These are phyloP conservation scores for Aspergillus nidulans DNA, from an alignment of 495 filamentous ascomycete species.

Conservation along the genomic window DNA sequence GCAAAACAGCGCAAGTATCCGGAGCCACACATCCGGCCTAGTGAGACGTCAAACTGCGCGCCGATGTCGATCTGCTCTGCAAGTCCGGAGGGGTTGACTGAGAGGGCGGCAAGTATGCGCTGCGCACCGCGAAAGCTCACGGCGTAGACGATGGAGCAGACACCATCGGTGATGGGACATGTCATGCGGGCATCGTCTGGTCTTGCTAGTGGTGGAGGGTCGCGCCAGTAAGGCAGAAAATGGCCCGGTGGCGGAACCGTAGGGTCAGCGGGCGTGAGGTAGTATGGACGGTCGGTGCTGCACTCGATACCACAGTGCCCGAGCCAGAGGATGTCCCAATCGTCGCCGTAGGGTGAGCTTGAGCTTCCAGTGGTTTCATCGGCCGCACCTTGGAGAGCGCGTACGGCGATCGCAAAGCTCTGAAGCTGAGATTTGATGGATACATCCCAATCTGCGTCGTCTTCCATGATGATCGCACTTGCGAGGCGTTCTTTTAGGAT, in stretches of 20 bases:
- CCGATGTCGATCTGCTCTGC: slow-evolving; percentile 22
- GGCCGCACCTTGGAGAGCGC: slow-evolving; percentile 23
- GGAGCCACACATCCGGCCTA: slow-evolving; percentile 45
- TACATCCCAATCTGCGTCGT: slow-evolving; percentile 55
- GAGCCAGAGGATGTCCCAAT: slow-evolving; percentile 55
- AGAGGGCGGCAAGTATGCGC: slow-evolving; percentile 44
- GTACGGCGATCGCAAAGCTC: slow-evolving; percentile 39
- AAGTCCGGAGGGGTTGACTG: slow-evolving; percentile 31
- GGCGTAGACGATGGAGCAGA: slow-evolving; percentile 53
- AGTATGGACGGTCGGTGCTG: slow-evolving; percentile 13
- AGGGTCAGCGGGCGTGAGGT: slow-evolving; percentile 18
- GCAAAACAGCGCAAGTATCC: slow-evolving; percentile 40
- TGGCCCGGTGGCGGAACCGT: slow-evolving; percentile 17
- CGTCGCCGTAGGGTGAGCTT: slow-evolving; percentile 50
- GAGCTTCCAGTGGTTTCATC: neutral
- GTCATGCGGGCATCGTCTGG: slow-evolving; percentile 43
- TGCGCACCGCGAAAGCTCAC: slow-evolving; percentile 49
- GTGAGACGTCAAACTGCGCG: slow-evolving; percentile 44
- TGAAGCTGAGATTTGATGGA: slow-evolving; percentile 44
- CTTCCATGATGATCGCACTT: slow-evolving; percentile 50
- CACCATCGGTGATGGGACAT: slow-evolving; percentile 39
- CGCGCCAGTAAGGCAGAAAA: slow-evolving; percentile 20
- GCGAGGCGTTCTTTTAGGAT: slow-evolving; percentile 35
- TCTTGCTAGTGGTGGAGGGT: slow-evolving; percentile 12
- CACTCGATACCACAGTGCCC: slow-evolving; percentile 42